These are phyloP conservation scores for Cercophora newfieldiana DNA, from an alignment of 495 filamentous ascomycete species.

Conservation along the genomic window DNA sequence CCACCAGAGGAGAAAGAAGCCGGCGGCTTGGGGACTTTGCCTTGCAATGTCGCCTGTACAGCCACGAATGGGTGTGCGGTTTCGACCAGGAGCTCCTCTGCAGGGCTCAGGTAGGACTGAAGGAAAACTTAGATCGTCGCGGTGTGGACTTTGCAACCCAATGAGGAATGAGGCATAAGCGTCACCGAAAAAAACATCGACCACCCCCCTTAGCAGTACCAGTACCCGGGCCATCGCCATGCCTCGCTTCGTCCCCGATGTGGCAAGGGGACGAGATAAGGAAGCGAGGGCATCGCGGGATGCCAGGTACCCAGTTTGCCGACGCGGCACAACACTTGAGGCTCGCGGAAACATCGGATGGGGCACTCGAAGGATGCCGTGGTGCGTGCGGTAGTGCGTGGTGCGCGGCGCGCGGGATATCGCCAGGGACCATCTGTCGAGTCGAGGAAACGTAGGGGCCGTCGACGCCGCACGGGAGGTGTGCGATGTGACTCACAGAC, in stretches of 20 bases:
- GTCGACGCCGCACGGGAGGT: conserved; percentile 6
- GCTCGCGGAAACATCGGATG: conserved; percentile 11
- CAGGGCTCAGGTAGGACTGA: background rate
- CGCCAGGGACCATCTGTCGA: background rate
- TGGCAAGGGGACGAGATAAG: conserved; percentile 5
- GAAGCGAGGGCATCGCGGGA: background rate
- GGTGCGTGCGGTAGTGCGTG: background rate
- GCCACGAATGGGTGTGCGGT: conserved; percentile 1
- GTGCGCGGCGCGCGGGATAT: background rate
- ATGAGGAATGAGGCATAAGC: conserved; percentile 5
- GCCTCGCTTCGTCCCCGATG: background rate
- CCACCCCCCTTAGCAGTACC: background rate
- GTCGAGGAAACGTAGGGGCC: too few relatives aligned
- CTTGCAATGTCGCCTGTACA: conserved; percentile 6
- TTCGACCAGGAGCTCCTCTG: background rate
- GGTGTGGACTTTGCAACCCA: conserved; percentile 8
- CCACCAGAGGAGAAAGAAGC: background rate
- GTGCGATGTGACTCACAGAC: conserved; percentile 8
- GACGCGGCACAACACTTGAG: background rate
- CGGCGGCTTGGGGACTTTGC: background rate
- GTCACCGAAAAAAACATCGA: conserved; percentile 1
- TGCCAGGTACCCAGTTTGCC: conserved; percentile 5
- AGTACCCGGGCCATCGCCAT: background rate
- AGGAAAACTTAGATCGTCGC: background rate
- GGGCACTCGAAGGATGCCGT: background rate